Percentiles rank a stretch among this genome's conserved stretches.
Conservation (phyloP, 331 rosid species). For the Erythrophleum ivorense region DNA sequence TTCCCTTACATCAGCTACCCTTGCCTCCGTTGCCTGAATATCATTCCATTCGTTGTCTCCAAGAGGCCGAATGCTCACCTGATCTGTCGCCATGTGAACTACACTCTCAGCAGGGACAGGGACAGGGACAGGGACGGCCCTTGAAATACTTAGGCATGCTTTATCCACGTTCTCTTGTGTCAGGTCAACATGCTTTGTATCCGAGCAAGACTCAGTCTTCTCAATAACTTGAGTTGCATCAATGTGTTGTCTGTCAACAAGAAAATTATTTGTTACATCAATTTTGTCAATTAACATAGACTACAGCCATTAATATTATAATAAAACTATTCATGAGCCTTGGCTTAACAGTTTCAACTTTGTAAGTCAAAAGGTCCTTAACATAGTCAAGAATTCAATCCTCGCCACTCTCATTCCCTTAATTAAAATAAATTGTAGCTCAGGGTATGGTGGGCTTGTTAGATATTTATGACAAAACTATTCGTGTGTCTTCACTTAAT, state of each 20-base stretch:
- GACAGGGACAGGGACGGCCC: constrained; percentile 60
- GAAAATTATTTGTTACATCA: constrained; percentile 29
- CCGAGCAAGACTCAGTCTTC: constrained; percentile 87
- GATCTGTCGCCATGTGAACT: constrained; percentile 75
- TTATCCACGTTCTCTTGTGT: constrained; percentile 90
- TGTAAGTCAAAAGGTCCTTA: background rate
- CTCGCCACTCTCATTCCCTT: background rate
- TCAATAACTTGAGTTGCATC: constrained; percentile 81
- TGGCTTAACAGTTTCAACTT: background rate
- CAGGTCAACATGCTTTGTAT: constrained; percentile 88
- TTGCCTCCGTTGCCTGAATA: constrained; percentile 91
- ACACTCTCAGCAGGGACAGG: constrained; percentile 78
- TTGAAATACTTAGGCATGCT: constrained; percentile 91
- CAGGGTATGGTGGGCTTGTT: no score
- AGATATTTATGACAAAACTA: no score
- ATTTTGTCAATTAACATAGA: constrained; percentile 18
- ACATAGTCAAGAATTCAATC: background rate
- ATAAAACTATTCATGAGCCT: background rate
- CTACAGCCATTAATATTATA: background rate
- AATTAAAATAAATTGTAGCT: no score
- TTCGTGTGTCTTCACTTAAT: background rate
- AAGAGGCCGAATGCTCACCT: constrained; percentile 62
- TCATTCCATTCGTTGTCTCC: constrained; percentile 91
- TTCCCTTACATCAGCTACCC: constrained; percentile 93
- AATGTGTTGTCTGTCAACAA: constrained; percentile 69